Conservation (phyloP, 176 grass and related monocot genomes). For the Saccharum spontaneum region DNA sequence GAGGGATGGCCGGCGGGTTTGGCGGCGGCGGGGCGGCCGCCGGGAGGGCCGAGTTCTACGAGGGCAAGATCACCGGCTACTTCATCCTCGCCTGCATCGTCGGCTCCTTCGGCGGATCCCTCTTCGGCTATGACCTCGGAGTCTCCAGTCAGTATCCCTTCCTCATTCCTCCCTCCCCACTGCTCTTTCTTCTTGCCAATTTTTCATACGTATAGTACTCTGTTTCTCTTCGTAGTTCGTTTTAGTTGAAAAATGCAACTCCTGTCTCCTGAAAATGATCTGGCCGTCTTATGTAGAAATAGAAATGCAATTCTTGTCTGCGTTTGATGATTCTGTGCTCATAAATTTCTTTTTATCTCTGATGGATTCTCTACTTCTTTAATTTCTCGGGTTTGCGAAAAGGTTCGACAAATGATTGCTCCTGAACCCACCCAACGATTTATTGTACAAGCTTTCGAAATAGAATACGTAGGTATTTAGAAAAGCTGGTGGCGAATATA, state of each 20-base stretch:
- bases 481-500: background rate
- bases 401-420: background rate
- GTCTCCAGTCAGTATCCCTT: conserved; percentile 66
- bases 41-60: conserved; percentile 69
- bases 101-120: conserved; percentile 94
- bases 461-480: no score
- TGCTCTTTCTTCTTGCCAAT: no score
- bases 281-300: background rate
- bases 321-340: background rate
- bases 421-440: background rate
- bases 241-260: background rate
- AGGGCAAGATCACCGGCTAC: conserved; percentile 83
- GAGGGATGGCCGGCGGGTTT: conserved; percentile 59
- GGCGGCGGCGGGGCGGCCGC: conserved; percentile 38
- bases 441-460: background rate
- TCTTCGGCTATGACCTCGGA: conserved; percentile 97
- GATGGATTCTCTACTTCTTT: background rate
- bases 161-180: no score
- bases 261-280: background rate
- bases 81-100: conserved; percentile 91
- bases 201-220: background rate
- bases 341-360: background rate
- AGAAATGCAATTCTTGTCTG: background rate
- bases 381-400: background rate
- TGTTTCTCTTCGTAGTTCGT: background rate